Evolutionary conservation across 1,139 yeast genomes (phyloP).

Genomic region (Magnusiomyces suaveolens): DNA sequence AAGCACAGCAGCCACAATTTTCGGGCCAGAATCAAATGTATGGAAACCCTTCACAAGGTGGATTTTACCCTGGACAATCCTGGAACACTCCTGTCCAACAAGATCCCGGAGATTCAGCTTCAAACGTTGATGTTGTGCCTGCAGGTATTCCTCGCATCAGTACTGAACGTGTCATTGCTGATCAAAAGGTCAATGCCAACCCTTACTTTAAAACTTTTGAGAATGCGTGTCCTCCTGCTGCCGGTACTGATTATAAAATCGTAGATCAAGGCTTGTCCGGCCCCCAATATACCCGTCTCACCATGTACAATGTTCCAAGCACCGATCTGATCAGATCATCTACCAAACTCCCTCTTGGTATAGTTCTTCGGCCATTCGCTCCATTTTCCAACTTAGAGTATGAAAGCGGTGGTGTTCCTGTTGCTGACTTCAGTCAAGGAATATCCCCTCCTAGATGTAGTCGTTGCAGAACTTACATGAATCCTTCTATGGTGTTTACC

Average conservation of each 20-base stretch:
- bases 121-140: neutral
- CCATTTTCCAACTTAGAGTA: constrained; percentile 13
- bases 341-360: constrained; percentile 71
- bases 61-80: neutral
- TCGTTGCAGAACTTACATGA: constrained; percentile 83
- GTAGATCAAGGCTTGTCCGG: constrained; percentile 79
- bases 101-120: neutral
- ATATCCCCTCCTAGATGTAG: constrained; percentile 79
- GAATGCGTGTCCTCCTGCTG: constrained; percentile 70
- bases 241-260: constrained; percentile 61
- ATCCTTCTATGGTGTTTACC: constrained; percentile 68
- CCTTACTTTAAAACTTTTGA: constrained; percentile 58
- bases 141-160: constrained; percentile 42
- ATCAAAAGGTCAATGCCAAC: constrained; percentile 36
- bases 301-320: constrained; percentile 79
- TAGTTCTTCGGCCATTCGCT: constrained; percentile 80
- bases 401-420: constrained; percentile 44
- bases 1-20: neutral
- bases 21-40: neutral
- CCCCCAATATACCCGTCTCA: constrained; percentile 66
- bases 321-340: constrained; percentile 59
- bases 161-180: constrained; percentile 46
- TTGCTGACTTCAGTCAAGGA: constrained; percentile 47
- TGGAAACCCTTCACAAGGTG: neutral
- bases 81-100: neutral